Evolutionary conservation across 768 basidiomycete species (phyloP).

Genomic region (Porpolomopsis calyptriformis): DNA sequence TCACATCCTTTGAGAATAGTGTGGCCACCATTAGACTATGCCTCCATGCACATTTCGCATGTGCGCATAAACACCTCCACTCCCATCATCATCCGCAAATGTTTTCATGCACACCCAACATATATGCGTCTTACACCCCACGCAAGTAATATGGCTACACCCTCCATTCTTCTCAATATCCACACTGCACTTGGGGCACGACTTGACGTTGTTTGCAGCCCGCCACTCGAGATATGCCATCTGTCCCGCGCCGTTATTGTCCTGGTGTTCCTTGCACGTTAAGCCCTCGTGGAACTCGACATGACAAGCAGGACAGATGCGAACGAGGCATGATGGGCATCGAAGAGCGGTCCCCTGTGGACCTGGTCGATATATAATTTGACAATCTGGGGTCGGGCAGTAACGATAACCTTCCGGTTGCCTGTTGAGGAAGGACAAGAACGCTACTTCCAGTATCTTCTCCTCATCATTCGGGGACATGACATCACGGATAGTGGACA

Average conservation of each 20-base stretch:
- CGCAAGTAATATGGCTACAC: conserved; percentile 32
- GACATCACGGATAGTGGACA: conserved; percentile 27
- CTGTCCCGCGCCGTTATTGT: conserved; percentile 4
- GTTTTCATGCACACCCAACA: conserved; percentile 31
- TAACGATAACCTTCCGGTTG: conserved; percentile 34
- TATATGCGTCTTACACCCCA: conserved; percentile 25
- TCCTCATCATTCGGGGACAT: conserved; percentile 29
- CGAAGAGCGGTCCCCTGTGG: conserved; percentile 42
- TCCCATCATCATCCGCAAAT: conserved; percentile 15
- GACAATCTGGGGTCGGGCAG: conserved; percentile 45
- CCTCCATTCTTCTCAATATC: conserved; percentile 28
- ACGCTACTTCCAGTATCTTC: conserved; percentile 30
- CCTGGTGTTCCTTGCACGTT: conserved; percentile 7
- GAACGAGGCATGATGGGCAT: conserved; percentile 59
- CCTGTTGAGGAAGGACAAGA: conserved; percentile 32
- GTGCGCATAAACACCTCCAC: conserved; percentile 22
- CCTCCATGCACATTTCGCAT: conserved; percentile 21
- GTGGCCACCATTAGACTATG: too few species aligned
- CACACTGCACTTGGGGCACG: conserved; percentile 26
- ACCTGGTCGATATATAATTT: conserved; percentile 33
- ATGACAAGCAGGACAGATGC: conserved; percentile 59
- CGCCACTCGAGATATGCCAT: conserved; percentile 2
- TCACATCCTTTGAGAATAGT: too few species aligned
- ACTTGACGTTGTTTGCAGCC: conserved; percentile 21
- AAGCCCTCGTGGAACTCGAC: conserved; percentile 22